A percentile compares a stretch with the other conserved stretches of the same genome.
phyloP scores from a whole-genome alignment of 257 asterid species.

The Solanum megistacrolobum region DNA sequence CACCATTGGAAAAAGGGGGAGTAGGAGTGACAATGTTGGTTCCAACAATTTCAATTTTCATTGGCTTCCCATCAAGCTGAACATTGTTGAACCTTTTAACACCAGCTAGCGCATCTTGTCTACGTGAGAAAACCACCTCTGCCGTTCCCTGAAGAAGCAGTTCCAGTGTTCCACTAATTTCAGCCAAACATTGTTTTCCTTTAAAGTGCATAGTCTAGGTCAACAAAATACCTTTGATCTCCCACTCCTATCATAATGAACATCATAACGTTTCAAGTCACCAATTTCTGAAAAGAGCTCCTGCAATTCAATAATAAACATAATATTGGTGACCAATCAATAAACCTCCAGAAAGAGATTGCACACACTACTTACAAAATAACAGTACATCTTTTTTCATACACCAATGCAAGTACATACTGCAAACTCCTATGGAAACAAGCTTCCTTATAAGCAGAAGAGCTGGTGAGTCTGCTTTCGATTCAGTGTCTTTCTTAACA shows the following conservation, averaged over 20 bases:
- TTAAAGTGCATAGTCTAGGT: background rate
- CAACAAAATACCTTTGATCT: slow-evolving; percentile 71
- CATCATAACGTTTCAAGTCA: slow-evolving; percentile 53
- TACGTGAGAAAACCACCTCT: slow-evolving; percentile 59
- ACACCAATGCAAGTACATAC: background rate
- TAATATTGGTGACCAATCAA: background rate
- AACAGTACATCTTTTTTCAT: background rate
- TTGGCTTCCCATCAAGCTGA: slow-evolving; percentile 65
- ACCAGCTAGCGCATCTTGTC: slow-evolving; percentile 51
- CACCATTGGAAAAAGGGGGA: slow-evolving; percentile 7
- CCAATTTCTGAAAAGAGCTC: slow-evolving; percentile 93
- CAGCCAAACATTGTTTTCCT: background rate
- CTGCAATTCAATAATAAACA: slow-evolving; percentile 25
- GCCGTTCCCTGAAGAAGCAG: slow-evolving; percentile 72
- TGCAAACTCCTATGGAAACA: background rate
- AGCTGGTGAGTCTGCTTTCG: background rate
- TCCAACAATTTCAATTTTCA: slow-evolving; percentile 56
- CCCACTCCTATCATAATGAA: slow-evolving; percentile 91
- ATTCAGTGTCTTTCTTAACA: background rate
- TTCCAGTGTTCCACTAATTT: slow-evolving; percentile 1
- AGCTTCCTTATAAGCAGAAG: background rate
- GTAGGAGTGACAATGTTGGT: slow-evolving; percentile 29
- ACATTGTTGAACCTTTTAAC: slow-evolving; percentile 55
- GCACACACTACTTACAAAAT: background rate
- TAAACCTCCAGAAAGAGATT: background rate